Base-by-base conservation (phyloP, 768 basidiomycete species). In the Pleurotus djamor region DNA sequence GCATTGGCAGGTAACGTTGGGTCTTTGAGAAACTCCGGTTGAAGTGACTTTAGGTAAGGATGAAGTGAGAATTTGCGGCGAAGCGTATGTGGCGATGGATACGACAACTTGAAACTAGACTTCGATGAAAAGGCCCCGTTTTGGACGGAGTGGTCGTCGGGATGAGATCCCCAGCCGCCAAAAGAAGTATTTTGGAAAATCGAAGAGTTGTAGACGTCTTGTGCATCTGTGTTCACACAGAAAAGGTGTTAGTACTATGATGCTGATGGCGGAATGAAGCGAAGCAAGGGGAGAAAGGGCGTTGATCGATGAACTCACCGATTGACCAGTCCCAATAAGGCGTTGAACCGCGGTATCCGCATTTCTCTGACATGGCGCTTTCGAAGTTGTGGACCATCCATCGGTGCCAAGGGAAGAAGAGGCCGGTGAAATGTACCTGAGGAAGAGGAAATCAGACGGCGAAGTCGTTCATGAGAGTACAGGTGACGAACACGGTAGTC, bases 91-190 rank as follows among this genome's bases (percentile, higher is more conserved):
- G 70, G 68, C 16, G 62, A 61, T 12, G 74, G 74, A 48, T 76
- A 76, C 9, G 72, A 61, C 10, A 71, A 60, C 10, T 59, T 52
- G 70, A 91, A 92, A 7, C 81, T 81, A 2, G 78, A 91, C 9
- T 80, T 81, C 2, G 77, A 81, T 36, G 78, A 76, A 55, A 79
- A 75, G 1, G 82, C 74, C 36, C 73, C 65, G 57, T 76, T 75
- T 64, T 91, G 86, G 64, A 83, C 72, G 60, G 83, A 79, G 17
- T 43, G 33, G 60, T 68, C 67, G 55, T 67, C 60, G 3, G 60
- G 55, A 8, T 52, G 60, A 51, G 63, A 56, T 6, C 67, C 67
- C 66, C 66, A 67, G 5, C 67, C 64, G 28, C 67, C 67, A 0
- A 68, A 58, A 1, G 66, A 66, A 54, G 59, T 61, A 32, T 35